Base-by-base conservation (phyloP, 805 yeast genomes). In the Priceomyces melissophilus region DNA sequence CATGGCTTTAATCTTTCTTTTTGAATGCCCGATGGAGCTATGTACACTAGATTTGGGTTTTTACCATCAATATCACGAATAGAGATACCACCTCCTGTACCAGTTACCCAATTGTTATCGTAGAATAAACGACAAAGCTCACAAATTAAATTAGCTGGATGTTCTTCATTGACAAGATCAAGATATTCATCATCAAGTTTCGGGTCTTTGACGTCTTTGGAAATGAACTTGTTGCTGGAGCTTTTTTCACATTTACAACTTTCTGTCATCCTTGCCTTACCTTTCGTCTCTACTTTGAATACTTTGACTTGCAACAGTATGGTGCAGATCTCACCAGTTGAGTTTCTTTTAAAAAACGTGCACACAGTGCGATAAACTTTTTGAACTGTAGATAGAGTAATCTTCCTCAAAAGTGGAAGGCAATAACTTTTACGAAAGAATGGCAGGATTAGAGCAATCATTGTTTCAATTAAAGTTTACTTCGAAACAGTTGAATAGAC, bases 1-100 rank as follows among this genome's bases (percentile, higher is more conserved):
- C 76, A 73, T 3, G 96, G 95, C 31, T 73, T 64, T 79, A 90
- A 82, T 45, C 89, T 71, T 59, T 90, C 98, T 65, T 90, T 90
- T 58, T 90, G 96, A 7, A 90, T 95, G 1, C 97, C 97, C n/a
- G 95, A 85, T 3, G 98, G 97, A 0, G 97, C 95, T 31, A 90
- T 74, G 59, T 75, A 90, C 12, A 87, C 78, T 14, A 67, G 53
- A 45, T 79, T 71, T 12, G 68, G 67, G 41, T 67, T 64, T 10
- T 32, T 38, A 1, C 72, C 75, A 2, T 75, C 72, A 10, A 52
- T 55, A 37, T 77, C 71, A 40, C 82, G 65, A 37, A 90, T 83
- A 26, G 95, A 84, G 52, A 91, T 83, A 3, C 97, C 97, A 26
- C 97, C 98, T 2, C 96, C 97, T 1, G 98, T 91, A 2, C 97